Conservation (phyloP, 192 early-diverging fungal genomes). For the Ambispora gerdemannii region DNA sequence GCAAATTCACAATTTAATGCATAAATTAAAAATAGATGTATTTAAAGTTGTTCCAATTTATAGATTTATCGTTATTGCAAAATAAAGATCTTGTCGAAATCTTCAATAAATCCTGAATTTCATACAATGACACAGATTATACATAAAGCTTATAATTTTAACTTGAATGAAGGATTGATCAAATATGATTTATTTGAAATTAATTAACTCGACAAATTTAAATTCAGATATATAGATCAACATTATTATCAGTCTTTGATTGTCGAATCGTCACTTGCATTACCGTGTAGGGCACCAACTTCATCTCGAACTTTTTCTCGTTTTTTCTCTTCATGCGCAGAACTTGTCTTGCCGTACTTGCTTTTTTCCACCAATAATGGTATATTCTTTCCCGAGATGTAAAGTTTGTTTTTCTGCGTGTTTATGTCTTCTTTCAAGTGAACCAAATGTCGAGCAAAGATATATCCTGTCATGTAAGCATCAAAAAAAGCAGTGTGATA, state of each 20-base stretch:
- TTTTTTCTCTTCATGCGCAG: slow-evolving; percentile 33
- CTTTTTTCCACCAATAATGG: slow-evolving; percentile 67
- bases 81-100: not conserved
- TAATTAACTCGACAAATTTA: too few species aligned
- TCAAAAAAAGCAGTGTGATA: slow-evolving; percentile 93
- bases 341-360: slow-evolving; percentile 56
- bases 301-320: too few species aligned
- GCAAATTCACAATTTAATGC: not conserved
- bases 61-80: too few species aligned
- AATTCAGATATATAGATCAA: too few species aligned
- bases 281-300: too few species aligned
- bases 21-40: not conserved
- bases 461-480: slow-evolving; percentile 94
- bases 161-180: too few species aligned
- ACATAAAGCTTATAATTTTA: too few species aligned
- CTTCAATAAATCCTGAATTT: not conserved
- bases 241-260: too few species aligned
- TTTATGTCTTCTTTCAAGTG: slow-evolving; percentile 31
- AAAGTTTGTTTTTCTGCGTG: slow-evolving; percentile 73
- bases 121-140: not conserved
- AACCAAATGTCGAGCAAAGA: slow-evolving; percentile 65
- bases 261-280: too few species aligned
- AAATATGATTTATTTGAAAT: too few species aligned
- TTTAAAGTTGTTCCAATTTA: too few species aligned
- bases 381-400: slow-evolving; percentile 77